Base-by-base conservation (phyloP, 805 yeast species). In the Candida anglica region DNA sequence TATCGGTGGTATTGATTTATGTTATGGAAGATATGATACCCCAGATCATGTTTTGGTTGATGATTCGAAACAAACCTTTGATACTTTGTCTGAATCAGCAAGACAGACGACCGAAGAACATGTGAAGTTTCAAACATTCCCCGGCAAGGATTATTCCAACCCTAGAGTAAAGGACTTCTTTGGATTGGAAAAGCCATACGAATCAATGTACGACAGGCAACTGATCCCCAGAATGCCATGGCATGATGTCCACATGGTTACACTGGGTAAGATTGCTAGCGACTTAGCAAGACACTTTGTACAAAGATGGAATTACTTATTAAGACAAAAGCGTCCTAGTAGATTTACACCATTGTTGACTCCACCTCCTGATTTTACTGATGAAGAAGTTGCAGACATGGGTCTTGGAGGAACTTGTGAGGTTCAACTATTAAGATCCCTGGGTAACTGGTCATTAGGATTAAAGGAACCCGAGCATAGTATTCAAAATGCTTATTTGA, bases 221-320 rank as follows among this genome's bases (percentile, higher is more conserved):
- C 57, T 57, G 14, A 72, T 76, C 15, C 98, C 98, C 2, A 75
- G 99, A 48, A 93, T 93, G 99, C 98, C 98, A 7, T 93, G 98
- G 99, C 99, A 93, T 58, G 99, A 93, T 70, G 86, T 93, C 24
- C 98, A 93, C 46, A 93, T 89, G 95, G 79, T 88, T 63, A 79
- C 94, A 1, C 77, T 89, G 2, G 99, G 99, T 10, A 94, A 89
- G 50, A 79, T 89, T 3, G 98, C 98, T 0, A 73, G 97, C 39
- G 99, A 93, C 56, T 60, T 91, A 33, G 75, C 95, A 0, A 75
- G 98, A 37, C 98, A 93, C 57, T 93, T 94, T 60, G 94, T 88
- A 10, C 98, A 93, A 63, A 75, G 99, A 48, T 93, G 98, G 98
- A 93, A 93, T 55, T 93, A 86, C 52, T 67, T 93, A 25, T 58